phyloP scores from a whole-genome alignment of 176 grass and related monocot genomes.

The Raddia distichophylla region DNA sequence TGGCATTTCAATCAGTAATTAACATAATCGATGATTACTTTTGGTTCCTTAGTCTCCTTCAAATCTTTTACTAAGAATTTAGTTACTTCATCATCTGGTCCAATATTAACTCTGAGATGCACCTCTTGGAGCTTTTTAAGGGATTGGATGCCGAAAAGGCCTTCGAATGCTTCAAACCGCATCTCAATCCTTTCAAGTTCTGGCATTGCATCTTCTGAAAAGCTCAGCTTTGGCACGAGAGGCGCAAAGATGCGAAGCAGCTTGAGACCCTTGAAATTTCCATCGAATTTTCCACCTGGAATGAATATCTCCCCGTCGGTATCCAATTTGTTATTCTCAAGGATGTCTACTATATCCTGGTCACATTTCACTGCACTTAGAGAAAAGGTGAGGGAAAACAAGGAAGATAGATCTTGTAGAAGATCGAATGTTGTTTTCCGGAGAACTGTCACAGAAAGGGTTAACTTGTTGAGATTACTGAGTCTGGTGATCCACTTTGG shows the following conservation, averaged over 20 bases:
- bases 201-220: neutral
- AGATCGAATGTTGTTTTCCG: neutral
- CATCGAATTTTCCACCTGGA: neutral
- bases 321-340: neutral
- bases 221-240: neutral
- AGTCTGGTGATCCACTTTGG: neutral
- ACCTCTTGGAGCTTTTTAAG: neutral
- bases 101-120: neutral
- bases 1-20: neutral
- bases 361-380: neutral
- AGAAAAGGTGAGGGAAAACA: slow-evolving; percentile 29
- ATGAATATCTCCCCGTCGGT: slow-evolving; percentile 14
- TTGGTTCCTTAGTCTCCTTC: neutral
- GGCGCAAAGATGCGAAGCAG: slow-evolving; percentile 10
- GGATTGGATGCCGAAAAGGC: neutral
- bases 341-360: neutral
- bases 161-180: neutral
- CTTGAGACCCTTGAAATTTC: neutral
- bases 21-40: neutral
- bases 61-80: neutral
- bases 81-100: neutral
- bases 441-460: slow-evolving; percentile 30
- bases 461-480: neutral
- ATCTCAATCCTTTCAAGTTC: neutral
- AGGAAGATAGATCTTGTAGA: rapidly evolving